These are phyloP conservation scores for Corinectria fuckeliana DNA, from an alignment of 2,329 filamentous ascomycete genomes.

Conservation along the genomic window DNA sequence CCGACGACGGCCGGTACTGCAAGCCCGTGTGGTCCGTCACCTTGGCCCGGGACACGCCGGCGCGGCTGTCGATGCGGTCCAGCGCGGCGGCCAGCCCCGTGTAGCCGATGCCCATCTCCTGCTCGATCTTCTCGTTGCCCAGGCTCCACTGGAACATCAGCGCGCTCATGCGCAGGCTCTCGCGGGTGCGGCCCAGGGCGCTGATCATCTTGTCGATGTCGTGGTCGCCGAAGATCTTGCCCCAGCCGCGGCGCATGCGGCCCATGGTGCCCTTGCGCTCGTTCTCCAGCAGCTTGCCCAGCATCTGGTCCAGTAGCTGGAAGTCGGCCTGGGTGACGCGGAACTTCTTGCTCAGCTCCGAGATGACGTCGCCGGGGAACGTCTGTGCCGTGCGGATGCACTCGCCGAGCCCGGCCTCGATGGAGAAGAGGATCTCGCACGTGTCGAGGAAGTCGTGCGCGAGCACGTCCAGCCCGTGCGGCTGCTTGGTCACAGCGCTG, in stretches of 20 bases:
- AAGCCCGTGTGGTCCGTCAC: constrained; percentile 25
- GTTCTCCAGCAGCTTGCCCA: constrained; percentile 66
- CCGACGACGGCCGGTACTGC: constrained; percentile 33
- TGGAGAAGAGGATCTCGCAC: constrained; percentile 70
- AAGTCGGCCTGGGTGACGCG: constrained; percentile 67
- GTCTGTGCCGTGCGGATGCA: constrained; percentile 56
- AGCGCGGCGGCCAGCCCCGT: constrained; percentile 70
- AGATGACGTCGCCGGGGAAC: constrained; percentile 65
- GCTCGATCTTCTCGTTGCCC: constrained; percentile 63
- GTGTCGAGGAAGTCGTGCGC: constrained; percentile 72
- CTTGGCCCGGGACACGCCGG: constrained; percentile 30
- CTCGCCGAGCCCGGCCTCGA: constrained; percentile 69
- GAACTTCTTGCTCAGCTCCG: constrained; percentile 71
- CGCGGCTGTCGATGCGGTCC: constrained; percentile 47
- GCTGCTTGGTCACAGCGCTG: constrained; percentile 60
- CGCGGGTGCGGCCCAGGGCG: constrained; percentile 63
- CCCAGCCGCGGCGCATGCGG: constrained; percentile 65
- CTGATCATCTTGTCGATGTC: constrained; percentile 66
- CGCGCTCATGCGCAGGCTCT: constrained; percentile 68
- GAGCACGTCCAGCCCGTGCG: constrained; percentile 63
- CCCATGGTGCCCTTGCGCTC: constrained; percentile 67
- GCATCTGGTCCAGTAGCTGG: constrained; percentile 66
- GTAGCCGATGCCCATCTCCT: constrained; percentile 69
- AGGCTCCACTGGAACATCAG: constrained; percentile 71
- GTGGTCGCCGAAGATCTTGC: constrained; percentile 67